These are phyloP conservation scores for Podospora anserina DNA, from an alignment of 495 filamentous ascomycete species.

Conservation along the genomic window DNA sequence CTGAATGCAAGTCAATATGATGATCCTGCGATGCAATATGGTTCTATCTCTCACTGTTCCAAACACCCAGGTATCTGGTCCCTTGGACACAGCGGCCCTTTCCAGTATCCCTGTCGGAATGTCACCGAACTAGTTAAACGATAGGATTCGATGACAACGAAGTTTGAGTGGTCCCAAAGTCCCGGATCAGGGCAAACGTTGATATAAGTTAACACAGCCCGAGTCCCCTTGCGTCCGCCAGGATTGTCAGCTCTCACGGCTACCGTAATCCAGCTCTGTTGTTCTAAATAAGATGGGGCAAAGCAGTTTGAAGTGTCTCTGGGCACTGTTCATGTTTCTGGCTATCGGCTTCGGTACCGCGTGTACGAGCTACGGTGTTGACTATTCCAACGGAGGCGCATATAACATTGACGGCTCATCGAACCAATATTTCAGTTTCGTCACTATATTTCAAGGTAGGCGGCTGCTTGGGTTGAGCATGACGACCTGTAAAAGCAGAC, in stretches of 20 bases:
- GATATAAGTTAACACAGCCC: background rate
- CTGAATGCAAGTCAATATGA: slow-evolving; percentile 33
- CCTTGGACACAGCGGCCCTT: slow-evolving; percentile 8
- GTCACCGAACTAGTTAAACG: background rate
- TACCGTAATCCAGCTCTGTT: background rate
- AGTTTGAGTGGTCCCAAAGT: background rate
- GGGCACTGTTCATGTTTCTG: slow-evolving; percentile 26
- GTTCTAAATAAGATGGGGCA: slow-evolving; percentile 17
- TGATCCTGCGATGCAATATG: slow-evolving; percentile 23
- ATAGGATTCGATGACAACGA: background rate
- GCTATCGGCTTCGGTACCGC: slow-evolving; percentile 30
- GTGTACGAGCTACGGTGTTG: slow-evolving; percentile 43
- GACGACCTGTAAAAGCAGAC: background rate
- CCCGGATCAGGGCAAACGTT: background rate
- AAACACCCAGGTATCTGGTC: slow-evolving; percentile 28
- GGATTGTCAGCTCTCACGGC: background rate
- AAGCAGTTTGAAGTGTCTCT: slow-evolving; percentile 21
- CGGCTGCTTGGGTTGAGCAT: background rate
- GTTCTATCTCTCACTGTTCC: slow-evolving; percentile 19
- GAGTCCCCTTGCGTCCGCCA: background rate
- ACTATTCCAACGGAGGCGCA: slow-evolving; percentile 42
- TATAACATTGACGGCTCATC: slow-evolving; percentile 44
- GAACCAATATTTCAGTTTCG: slow-evolving; percentile 43
- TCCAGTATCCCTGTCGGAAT: slow-evolving; percentile 2
- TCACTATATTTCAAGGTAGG: slow-evolving; percentile 43